Evolutionary conservation across 208 protist species (phyloP).

Genomic region (Angomonas deanei): DNA sequence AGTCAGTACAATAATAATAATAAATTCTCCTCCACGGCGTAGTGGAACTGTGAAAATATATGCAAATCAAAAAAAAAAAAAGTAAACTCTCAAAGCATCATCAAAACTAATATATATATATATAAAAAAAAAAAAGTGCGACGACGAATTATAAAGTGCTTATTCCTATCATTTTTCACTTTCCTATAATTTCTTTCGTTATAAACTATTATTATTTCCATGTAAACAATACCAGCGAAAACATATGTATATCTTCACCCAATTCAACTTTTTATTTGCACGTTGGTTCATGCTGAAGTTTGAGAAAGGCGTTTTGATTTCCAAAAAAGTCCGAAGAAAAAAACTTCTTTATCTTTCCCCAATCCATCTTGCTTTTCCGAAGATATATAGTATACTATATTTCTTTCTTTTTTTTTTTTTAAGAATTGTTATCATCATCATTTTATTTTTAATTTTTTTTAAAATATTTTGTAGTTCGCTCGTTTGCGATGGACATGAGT

Average conservation of each 20-base stretch:
- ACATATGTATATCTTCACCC: too few species aligned
- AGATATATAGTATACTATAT: not conserved
- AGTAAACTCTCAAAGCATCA: not conserved
- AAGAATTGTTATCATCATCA: not conserved
- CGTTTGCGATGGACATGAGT: not conserved
- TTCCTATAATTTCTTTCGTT: constrained; percentile 1
- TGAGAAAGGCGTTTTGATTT: too few species aligned
- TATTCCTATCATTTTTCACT: constrained; percentile 5
- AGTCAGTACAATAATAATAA: not conserved
- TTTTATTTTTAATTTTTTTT: constrained; percentile 18
- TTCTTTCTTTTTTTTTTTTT: constrained; percentile 21
- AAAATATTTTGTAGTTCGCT: constrained; percentile 2
- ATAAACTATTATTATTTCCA: constrained; percentile 1
- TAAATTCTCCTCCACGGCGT: not conserved
- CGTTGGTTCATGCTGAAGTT: too few species aligned
- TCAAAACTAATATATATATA: not conserved
- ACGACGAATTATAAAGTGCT: not conserved
- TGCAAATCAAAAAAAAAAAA: not conserved
- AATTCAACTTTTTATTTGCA: too few species aligned
- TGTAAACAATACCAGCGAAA: too few species aligned
- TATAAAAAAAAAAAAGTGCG: not conserved
- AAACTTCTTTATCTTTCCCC: too few species aligned
- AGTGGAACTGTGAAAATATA: not conserved
- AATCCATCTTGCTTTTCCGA: not conserved
- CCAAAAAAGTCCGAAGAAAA: too few species aligned